Evolutionary conservation across 331 rosid species (phyloP).

Genomic region (Erythrophleum ivorense): DNA sequence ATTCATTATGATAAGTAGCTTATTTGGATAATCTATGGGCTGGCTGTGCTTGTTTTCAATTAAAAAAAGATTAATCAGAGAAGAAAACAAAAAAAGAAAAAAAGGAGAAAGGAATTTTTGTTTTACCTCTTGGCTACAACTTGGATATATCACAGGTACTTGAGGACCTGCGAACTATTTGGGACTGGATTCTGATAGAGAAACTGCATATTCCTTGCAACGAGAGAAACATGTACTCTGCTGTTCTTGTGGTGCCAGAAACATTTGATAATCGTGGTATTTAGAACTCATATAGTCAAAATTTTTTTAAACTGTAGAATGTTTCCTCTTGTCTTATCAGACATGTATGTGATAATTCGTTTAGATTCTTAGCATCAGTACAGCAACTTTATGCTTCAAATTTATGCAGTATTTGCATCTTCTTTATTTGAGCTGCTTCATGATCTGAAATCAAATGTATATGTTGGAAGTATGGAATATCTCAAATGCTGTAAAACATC

Average conservation of each 20-base stretch:
- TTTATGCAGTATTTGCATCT: not conserved
- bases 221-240: constrained; percentile 85
- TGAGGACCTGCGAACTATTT: constrained; percentile 82
- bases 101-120: not conserved
- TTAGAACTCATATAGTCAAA: constrained; percentile 10
- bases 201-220: constrained; percentile 73
- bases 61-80: not conserved
- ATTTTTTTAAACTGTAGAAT: constrained; percentile 33
- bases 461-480: not conserved
- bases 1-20: not conserved
- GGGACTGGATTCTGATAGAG: constrained; percentile 93
- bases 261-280: constrained; percentile 93
- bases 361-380: not conserved
- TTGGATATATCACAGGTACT: constrained; percentile 63
- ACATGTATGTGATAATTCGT: constrained; percentile 9
- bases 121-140: constrained; percentile 16
- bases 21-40: not conserved
- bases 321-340: constrained; percentile 24
- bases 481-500: not conserved
- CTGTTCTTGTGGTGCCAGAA: constrained; percentile 84
- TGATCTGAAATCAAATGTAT: not conserved
- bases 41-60: constrained; percentile 13
- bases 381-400: not conserved
- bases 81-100: not conserved
- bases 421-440: not conserved